These are phyloP conservation scores for Cicer arietinum DNA, from an alignment of 306 rosid genomes.

Conservation along the genomic window DNA sequence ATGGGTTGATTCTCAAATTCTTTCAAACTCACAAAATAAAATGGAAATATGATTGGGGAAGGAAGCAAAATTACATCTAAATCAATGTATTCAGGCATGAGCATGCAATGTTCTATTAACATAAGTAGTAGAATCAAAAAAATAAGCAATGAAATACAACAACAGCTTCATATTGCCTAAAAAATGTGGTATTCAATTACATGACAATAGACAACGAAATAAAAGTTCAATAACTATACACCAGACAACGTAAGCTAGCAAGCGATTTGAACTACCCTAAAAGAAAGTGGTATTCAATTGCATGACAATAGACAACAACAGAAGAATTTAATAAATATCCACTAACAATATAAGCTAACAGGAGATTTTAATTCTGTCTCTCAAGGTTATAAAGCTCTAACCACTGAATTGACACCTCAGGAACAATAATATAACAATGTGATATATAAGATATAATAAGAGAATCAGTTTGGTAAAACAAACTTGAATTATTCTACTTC, in stretches of 20 bases:
- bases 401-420: too few relatives aligned
- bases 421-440: background rate
- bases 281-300: background rate
- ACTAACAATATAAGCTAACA: background rate
- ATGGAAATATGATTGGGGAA: background rate
- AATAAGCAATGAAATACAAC: background rate
- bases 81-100: background rate
- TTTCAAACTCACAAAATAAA: conserved; percentile 11
- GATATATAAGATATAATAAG: background rate
- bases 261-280: background rate
- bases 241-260: too few relatives aligned
- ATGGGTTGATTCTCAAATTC: background rate
- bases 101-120: background rate
- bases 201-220: background rate
- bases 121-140: conserved; percentile 7
- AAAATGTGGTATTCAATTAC: background rate
- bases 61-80: background rate
- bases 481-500: conserved; percentile 15
- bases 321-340: background rate
- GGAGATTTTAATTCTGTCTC: too few relatives aligned
- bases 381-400: too few relatives aligned
- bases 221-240: too few relatives aligned
- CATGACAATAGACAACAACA: background rate
- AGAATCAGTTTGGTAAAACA: conserved; percentile 31
- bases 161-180: background rate